These are phyloP conservation scores for Penicillium sp. DNA, from an alignment of 2,329 filamentous ascomycete genomes.

Conservation along the genomic window DNA sequence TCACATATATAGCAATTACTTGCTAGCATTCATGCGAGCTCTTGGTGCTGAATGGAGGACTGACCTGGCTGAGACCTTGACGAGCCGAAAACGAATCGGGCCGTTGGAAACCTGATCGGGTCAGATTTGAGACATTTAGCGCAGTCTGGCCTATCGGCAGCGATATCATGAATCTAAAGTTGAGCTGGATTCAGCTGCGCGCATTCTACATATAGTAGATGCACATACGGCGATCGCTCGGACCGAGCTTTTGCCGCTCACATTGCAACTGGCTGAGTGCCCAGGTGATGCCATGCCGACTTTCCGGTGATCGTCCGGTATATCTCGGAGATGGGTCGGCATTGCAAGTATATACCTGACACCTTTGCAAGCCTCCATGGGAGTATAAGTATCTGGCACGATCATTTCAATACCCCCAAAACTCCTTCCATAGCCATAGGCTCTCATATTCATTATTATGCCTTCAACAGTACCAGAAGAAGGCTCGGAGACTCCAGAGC, in stretches of 20 bases:
- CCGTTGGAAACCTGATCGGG: neutral
- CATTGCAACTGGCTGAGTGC: neutral
- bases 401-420: neutral
- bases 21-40: too few species aligned
- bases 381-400: conserved; percentile 11
- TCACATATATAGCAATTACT: too few species aligned
- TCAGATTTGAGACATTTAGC: neutral
- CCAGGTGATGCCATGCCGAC: neutral
- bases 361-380: neutral
- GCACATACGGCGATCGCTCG: neutral
- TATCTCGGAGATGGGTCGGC: conserved; percentile 22
- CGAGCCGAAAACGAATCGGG: neutral
- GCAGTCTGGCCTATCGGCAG: neutral
- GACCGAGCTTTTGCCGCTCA: neutral
- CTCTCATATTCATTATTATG: conserved; percentile 4
- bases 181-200: neutral
- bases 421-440: neutral
- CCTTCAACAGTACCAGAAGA: conserved; percentile 8
- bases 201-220: neutral
- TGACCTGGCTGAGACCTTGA: neutral
- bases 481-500: neutral
- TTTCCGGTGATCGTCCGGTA: neutral
- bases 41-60: too few species aligned
- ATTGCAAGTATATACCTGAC: neutral
- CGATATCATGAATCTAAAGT: neutral